These are phyloP conservation scores for Fulvia fulva DNA, from an alignment of 2,329 filamentous ascomycete species.

Conservation along the genomic window DNA sequence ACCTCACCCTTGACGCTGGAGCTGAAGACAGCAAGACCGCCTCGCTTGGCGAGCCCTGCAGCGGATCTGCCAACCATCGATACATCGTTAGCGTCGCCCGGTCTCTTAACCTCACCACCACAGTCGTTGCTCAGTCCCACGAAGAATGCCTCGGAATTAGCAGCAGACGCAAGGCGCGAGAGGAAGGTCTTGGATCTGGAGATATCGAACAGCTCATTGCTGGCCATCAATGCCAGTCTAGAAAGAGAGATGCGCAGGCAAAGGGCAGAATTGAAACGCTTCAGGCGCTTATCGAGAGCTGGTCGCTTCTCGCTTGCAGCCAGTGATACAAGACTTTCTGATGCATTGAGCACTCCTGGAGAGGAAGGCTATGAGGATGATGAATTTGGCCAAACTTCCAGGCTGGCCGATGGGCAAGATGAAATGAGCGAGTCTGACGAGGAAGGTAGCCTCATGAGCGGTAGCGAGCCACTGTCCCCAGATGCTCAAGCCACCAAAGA, in stretches of 20 bases:
- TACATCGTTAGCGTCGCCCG: conserved; percentile 23
- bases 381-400: conserved; percentile 26
- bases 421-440: conserved; percentile 30
- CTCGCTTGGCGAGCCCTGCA: conserved; percentile 17
- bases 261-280: conserved; percentile 80
- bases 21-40: conserved; percentile 8
- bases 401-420: conserved; percentile 23
- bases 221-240: conserved; percentile 90
- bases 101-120: conserved; percentile 9
- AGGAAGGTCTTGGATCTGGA: conserved; percentile 94
- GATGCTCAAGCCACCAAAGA: conserved; percentile 41
- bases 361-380: conserved; percentile 31
- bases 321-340: conserved; percentile 22
- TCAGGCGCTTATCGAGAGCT: conserved; percentile 76
- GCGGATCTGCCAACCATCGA: conserved; percentile 25
- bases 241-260: conserved; percentile 91
- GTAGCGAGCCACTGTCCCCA: conserved; percentile 28
- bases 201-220: conserved; percentile 90
- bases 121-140: conserved; percentile 32
- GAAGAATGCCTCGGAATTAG: conserved; percentile 65
- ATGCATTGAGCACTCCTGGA: conserved; percentile 29
- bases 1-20: conserved; percentile 23
- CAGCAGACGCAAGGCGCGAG: conserved; percentile 83
- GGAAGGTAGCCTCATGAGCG: conserved; percentile 30
- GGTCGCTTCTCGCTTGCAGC: conserved; percentile 63